Conservation (phyloP, 2,329 filamentous ascomycete genomes). For the Colletotrichum limetticola region DNA sequence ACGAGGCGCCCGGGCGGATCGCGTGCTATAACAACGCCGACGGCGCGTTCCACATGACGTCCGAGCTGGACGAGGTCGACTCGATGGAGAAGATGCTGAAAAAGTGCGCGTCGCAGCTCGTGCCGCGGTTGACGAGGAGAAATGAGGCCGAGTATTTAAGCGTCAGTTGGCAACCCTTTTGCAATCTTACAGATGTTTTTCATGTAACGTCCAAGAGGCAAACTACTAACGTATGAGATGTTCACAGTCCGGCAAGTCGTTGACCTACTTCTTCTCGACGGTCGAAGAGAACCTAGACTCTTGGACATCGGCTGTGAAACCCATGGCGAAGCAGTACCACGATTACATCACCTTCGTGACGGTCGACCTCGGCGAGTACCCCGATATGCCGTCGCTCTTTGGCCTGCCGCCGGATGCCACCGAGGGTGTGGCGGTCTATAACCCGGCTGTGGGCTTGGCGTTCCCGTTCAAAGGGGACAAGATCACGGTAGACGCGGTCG, state of each 20-base stretch:
- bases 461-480: slow-evolving; percentile 47
- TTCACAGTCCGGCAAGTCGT: slow-evolving; percentile 48
- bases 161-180: not conserved
- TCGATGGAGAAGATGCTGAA: slow-evolving; percentile 51
- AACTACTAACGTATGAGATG: not conserved
- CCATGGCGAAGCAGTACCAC: slow-evolving; percentile 55
- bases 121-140: slow-evolving; percentile 56
- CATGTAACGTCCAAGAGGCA: too few relatives aligned
- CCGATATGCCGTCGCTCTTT: slow-evolving; percentile 52
- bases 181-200: not conserved
- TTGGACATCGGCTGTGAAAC: slow-evolving; percentile 47
- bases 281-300: slow-evolving; percentile 43
- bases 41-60: slow-evolving; percentile 44
- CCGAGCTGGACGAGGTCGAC: slow-evolving; percentile 45
- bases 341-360: slow-evolving; percentile 61
- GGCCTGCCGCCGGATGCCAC: slow-evolving; percentile 45
- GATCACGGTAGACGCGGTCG: slow-evolving; percentile 49
- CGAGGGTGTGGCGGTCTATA: slow-evolving; percentile 55
- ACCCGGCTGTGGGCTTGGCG: slow-evolving; percentile 54
- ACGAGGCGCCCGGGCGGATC: slow-evolving; percentile 38
- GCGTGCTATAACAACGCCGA: slow-evolving; percentile 55
- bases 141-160: slow-evolving; percentile 51
- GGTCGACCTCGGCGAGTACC: slow-evolving; percentile 57
- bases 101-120: slow-evolving; percentile 50
- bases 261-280: slow-evolving; percentile 47